Base-by-base conservation (phyloP, 345 rosid species). In the Eucalyptus curtisii region DNA sequence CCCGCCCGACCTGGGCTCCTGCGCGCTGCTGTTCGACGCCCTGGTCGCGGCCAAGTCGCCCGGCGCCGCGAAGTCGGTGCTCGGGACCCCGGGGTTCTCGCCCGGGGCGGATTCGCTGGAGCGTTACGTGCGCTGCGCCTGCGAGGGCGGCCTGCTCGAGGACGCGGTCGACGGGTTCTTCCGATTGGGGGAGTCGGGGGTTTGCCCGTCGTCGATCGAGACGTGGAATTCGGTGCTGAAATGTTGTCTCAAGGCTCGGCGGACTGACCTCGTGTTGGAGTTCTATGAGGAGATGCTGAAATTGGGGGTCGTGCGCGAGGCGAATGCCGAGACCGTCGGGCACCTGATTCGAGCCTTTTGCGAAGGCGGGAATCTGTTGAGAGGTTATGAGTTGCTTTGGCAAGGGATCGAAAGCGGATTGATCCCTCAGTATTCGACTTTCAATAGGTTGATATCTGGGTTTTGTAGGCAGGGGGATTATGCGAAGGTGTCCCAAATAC, bases 21-120 rank as follows among this genome's bases (percentile, higher is more conserved):
- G 94, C 37, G 91, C 88, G 55, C 80, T 92, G 86, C 93, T 96
- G 84, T 95, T 96, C 87, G 92, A 92, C 89, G 91, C 93, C 2
- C 95, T 95, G 86, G 91, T 96, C 90, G 96, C 93, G 91, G 93
- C 95, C 48, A 94, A 92, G 89, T 94, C 95, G 11, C 90, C 86
- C 4, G 90, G 81, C 89, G 95, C 91, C 53, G 95, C 97, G 31
- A 93, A 88, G 88, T 55, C 45, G 66, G 93, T 95, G 86, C 93
- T 94, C 12, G 86, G 92, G 49, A 59, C 49, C 49, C 89, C 92
- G 25, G 93, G 93, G 66, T 94, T 92, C 89, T 86, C 50, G 24
- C 96, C 97, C 2, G 90, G 89, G 50, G 86, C 55, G 14, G 85
- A 15, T 88, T 91, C 92, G 44, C 87, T 93, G 59, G 95, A 95